A percentile compares a stretch with the other conserved stretches of the same genome.
Evolutionary conservation across 805 yeast genomes (phyloP).

Genomic region (Candida ascalaphidarum): DNA sequence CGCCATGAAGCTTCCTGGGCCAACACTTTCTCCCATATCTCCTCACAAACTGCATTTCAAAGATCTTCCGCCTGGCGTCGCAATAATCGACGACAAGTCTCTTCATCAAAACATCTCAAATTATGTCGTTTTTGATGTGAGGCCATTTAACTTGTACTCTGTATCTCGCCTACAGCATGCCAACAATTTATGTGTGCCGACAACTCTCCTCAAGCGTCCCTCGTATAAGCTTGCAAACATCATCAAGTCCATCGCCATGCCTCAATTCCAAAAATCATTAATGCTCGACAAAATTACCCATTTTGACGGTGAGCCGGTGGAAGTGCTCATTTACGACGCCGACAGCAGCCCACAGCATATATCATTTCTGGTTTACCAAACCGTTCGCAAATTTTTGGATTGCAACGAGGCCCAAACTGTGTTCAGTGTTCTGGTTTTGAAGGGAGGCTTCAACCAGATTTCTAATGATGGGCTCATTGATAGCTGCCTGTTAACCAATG

Average conservation of each 20-base stretch:
- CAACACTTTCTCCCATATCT: not conserved
- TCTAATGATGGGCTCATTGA: slow-evolving; percentile 1
- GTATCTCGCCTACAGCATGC: slow-evolving; percentile 20
- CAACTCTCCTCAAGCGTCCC: slow-evolving; percentile 33
- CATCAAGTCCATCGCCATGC: slow-evolving; percentile 20
- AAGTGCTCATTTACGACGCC: slow-evolving; percentile 26
- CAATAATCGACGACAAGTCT: slow-evolving; percentile 4
- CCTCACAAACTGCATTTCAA: not conserved
- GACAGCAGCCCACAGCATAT: slow-evolving; percentile 12
- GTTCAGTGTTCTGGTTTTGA: slow-evolving; percentile 14
- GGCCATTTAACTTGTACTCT: slow-evolving; percentile 30
- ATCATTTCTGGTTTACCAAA: slow-evolving; percentile 23
- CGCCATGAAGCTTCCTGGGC: too few species aligned
- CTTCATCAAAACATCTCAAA: slow-evolving; percentile 1
- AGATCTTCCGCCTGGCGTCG: slow-evolving; percentile 6
- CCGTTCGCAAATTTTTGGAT: slow-evolving; percentile 18
- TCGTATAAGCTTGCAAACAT: slow-evolving; percentile 24
- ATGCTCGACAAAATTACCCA: slow-evolving; percentile 8
- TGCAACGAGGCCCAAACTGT: slow-evolving; percentile 6
- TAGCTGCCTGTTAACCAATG: too few species aligned
- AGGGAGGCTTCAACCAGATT: slow-evolving; percentile 18
- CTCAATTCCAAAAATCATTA: slow-evolving; percentile 9
- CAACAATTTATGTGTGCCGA: slow-evolving; percentile 34
- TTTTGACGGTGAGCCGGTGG: slow-evolving; percentile 4
- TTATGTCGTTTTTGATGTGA: slow-evolving; percentile 22